Conservation (phyloP, 2,329 filamentous ascomycete species). For the Coniochaeta sp. region DNA sequence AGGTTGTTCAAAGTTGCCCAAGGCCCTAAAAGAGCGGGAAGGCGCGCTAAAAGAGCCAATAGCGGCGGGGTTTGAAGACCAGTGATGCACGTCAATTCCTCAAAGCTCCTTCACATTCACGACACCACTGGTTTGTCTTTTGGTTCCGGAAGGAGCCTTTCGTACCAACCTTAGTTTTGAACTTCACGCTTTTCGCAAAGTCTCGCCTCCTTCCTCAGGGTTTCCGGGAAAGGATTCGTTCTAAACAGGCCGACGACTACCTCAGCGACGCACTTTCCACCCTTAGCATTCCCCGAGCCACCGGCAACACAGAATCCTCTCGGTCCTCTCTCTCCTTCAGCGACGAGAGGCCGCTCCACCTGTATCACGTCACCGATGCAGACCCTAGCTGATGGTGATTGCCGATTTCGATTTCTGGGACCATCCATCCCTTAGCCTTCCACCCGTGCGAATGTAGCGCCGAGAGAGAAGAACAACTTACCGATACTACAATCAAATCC, state of each 20-base stretch:
- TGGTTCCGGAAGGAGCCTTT: background rate
- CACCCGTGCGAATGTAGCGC: constrained; percentile 38
- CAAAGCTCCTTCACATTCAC: background rate
- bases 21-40: background rate
- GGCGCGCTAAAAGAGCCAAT: background rate
- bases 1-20: no score
- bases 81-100: background rate
- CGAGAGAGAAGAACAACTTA: constrained; percentile 13
- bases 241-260: background rate
- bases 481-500: constrained; percentile 19
- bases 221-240: background rate
- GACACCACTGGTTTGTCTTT: background rate
- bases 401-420: constrained; percentile 31
- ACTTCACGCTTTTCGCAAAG: background rate
- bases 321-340: background rate
- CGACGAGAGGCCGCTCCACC: constrained; percentile 8
- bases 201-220: background rate
- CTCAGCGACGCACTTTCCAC: background rate
- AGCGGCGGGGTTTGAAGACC: background rate
- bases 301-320: background rate
- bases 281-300: background rate
- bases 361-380: constrained; percentile 28
- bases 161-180: background rate
- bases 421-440: constrained; percentile 30
- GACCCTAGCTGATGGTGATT: constrained; percentile 32